Evolutionary conservation across 1,284 basidiomycete species (phyloP), one percentile per base, ranked within the genome.

Genomic region (Ceratobasidium sp.): DNA sequence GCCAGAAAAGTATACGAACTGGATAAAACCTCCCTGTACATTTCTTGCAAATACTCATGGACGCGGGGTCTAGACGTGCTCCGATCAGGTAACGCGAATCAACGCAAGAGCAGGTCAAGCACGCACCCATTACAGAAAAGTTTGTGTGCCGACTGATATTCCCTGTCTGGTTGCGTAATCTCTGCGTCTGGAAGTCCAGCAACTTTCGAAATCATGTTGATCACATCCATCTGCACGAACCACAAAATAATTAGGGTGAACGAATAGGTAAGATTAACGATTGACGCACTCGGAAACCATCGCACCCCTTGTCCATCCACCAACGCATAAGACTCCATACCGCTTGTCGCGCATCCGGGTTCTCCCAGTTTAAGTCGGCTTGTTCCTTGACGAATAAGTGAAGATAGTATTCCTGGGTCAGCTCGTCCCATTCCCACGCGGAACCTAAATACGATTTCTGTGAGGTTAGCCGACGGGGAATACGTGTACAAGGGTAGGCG

Each of bases 281-380:
- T 22, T 14, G 11, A 79, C 86, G 33, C 75, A 90, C 89, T 45
- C 91, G 84, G 82, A 94, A 95, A 1, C 93, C 93, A 76, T 92
- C 89, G 75, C 91, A 90, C 4, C 93, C 92, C 75, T 89, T 84
- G 74, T 90, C 87, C 29, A 91, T 86, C 93, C 92, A 95, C 82
- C 93, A 94, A 44, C 83, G 81, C 87, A 94, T 90, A 47, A 90
- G 82, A 53, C 89, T 87, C 83, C 86, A 88, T 29, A 93, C 87
- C 2, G 90, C 90, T 50, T 87, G 84, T 31, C 89, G 83, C 14
- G 91, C 88, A 47, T 87, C 86, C 0, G 86, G 85, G 79, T 92
- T 90, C 54, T 91, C 89, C 92, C 92, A 94, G 81, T 95, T 93
- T 44, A 93, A 82, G 81, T 94, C 93, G 0, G 93, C 93, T 82